Evolutionary conservation across 78 protist species (phyloP), one percentile per base, ranked within the genome.

Genomic region (Dictyostelium purpureum): DNA sequence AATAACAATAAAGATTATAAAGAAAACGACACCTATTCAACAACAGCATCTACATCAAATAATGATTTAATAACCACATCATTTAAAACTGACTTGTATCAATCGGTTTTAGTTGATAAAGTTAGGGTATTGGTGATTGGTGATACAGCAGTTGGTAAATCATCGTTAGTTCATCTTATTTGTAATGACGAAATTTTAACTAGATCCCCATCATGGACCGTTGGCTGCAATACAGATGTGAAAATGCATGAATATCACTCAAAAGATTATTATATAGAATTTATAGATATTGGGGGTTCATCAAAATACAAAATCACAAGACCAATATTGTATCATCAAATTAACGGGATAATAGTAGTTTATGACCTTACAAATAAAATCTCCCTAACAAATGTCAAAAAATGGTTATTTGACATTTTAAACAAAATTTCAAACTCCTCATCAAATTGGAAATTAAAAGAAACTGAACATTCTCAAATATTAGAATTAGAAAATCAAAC

Each of bases 81-180:
- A 42, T 69, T 69, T 69, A 35, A 51, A 69, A 21, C 81, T 0
- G 66, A 51, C 26, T 51, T 51, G 9, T 75, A 75, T 75, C 81
- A 75, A 35, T 51, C 69, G 12, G 49, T 73, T 2, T n/a, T n/a
- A n/a, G n/a, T n/a, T n/a, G 92, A 85, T 61, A 85, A 75, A 37
- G 76, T 85, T 9, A 52, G 92, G n/a, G 71, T 85, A 11, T 52
- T 54, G 4, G 92, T 85, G 0, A 66, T 85, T 16, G 92, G 92
- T 73, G 92, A 85, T 61, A 85, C 92, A 2, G 79, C 92, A 42
- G 92, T 85, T 19, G 92, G 92, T 12, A 85, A 85, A 61, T 47
- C 92, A 61, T 85, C 92, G 33, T 33, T 85, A 2, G 76, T 85
- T 1, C 57, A 85, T 51, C 33, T 85, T 12, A 52, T 85, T n/a